A percentile compares a stretch with the other conserved stretches of the same genome.
Evolutionary conservation across 768 basidiomycete species (phyloP).

Genomic region (Xerocomus potaroensis): DNA sequence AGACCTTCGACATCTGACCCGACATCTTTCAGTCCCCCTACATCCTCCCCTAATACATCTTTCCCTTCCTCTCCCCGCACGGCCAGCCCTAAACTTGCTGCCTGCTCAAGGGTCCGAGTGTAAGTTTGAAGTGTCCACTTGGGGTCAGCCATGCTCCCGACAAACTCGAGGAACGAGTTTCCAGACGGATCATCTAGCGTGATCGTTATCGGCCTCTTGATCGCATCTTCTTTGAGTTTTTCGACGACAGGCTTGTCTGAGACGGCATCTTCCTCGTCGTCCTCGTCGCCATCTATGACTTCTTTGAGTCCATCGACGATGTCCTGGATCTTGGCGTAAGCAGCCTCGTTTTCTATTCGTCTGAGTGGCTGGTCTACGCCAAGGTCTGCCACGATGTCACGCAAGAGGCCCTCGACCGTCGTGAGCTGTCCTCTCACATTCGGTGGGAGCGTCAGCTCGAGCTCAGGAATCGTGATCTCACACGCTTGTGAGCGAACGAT

Average conservation of each 20-base stretch:
- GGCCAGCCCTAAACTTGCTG: slow-evolving; percentile 71
- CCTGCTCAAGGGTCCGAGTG: slow-evolving; percentile 74
- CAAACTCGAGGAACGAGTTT: slow-evolving; percentile 94
- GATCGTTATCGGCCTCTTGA: slow-evolving; percentile 74
- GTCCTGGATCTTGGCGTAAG: slow-evolving; percentile 67
- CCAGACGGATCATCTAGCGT: slow-evolving; percentile 91
- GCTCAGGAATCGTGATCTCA: slow-evolving; percentile 80
- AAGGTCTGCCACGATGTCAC: slow-evolving; percentile 79
- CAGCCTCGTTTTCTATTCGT: slow-evolving; percentile 67
- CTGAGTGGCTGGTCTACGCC: slow-evolving; percentile 79
- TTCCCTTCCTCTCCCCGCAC: slow-evolving; percentile 40
- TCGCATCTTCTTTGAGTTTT: slow-evolving; percentile 39
- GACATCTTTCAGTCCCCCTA: slow-evolving; percentile 1
- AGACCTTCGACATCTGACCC: slow-evolving; percentile 15
- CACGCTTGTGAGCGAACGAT: slow-evolving; percentile 85
- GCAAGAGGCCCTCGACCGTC: slow-evolving; percentile 91
- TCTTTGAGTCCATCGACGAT: slow-evolving; percentile 64
- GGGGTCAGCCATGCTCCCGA: slow-evolving; percentile 82
- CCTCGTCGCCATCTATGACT: slow-evolving; percentile 56
- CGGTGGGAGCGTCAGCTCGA: slow-evolving; percentile 86
- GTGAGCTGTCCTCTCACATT: slow-evolving; percentile 84
- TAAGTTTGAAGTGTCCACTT: slow-evolving; percentile 91
- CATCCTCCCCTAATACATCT: not conserved
- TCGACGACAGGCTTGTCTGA: slow-evolving; percentile 27
- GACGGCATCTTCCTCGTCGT: slow-evolving; percentile 31